Evolutionary conservation across 805 yeast species (phyloP), one percentile per base, ranked within the genome.

Genomic region (Saccharomycopsis fibuligera): DNA sequence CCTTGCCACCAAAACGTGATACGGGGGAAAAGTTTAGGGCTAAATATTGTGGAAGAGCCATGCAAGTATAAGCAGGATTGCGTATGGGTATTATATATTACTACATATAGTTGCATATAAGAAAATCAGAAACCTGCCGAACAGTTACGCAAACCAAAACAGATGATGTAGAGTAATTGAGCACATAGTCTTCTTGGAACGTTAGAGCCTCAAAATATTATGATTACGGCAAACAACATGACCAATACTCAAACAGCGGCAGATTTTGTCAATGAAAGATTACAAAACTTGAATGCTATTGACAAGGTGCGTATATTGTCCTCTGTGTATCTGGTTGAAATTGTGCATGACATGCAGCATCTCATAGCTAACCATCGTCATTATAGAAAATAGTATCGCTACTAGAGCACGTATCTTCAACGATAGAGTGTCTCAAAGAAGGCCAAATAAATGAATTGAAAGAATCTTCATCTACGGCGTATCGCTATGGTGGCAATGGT

Each of bases 211-310:
- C n/a, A n/a, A n/a, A n/a, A n/a, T n/a, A n/a, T n/a, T n/a, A n/a
- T n/a, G n/a, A n/a, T n/a, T n/a, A n/a, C n/a, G n/a, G n/a, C n/a
- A 19, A 35, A 35, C 5, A 22, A 38, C 6, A 22, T 38, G 29
- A 23, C 21, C 30, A 10, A 10, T n/a, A 41, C 39, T 23, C 51
- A 45, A 29, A 24, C 45, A 6, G 50, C 45, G 3, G 21, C 25
- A n/a, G 41, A 45, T 10, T 76, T 65, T 56, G 70, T 80, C 2
- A 73, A 76, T 52, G 67, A 72, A 46, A 60, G 86, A 44, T 62
- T 81, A 29, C 76, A 76, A 23, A 65, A 79, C 1, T 63, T 81
- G 2, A 67, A 74, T 48, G 69, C 69, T 5, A 71, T 81, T 6
- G 87, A 81, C 50, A 53, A 60, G 0, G 67, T 62, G 45, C 33